Evolutionary conservation across 345 rosid species (phyloP).

Genomic region (Euphorbia tirucalli): DNA sequence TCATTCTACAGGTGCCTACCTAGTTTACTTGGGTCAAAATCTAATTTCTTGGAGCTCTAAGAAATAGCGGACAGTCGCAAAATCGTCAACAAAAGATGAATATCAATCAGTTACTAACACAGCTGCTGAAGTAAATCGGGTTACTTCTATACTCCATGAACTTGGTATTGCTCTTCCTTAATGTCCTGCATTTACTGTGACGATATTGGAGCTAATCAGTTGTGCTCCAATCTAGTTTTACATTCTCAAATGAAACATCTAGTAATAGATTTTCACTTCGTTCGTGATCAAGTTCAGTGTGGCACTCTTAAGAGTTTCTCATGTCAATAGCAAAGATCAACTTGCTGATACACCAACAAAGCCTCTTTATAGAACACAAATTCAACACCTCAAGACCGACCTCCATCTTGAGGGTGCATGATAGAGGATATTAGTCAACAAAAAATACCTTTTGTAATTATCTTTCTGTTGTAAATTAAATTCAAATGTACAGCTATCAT

Average conservation of each 20-base stretch:
- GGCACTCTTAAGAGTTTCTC: neutral
- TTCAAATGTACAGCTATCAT: too few relatives aligned
- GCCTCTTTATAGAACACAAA: neutral
- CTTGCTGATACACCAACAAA: neutral
- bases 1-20: neutral
- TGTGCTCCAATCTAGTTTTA: neutral
- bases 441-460: too few relatives aligned
- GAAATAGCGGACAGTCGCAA: neutral
- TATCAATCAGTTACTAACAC: neutral
- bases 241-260: neutral
- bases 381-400: neutral
- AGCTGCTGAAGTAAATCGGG: neutral
- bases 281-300: neutral
- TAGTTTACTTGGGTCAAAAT: neutral
- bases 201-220: neutral
- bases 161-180: neutral
- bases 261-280: neutral
- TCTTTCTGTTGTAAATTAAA: too few relatives aligned
- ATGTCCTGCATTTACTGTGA: neutral
- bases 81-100: neutral
- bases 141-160: neutral
- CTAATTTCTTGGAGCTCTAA: too few relatives aligned
- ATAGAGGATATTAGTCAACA: too few relatives aligned
- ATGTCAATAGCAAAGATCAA: neutral
- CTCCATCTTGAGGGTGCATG: neutral